Evolutionary conservation across 176 grass and related monocot species (phyloP).

Genomic region (Panicum miliaceum): DNA sequence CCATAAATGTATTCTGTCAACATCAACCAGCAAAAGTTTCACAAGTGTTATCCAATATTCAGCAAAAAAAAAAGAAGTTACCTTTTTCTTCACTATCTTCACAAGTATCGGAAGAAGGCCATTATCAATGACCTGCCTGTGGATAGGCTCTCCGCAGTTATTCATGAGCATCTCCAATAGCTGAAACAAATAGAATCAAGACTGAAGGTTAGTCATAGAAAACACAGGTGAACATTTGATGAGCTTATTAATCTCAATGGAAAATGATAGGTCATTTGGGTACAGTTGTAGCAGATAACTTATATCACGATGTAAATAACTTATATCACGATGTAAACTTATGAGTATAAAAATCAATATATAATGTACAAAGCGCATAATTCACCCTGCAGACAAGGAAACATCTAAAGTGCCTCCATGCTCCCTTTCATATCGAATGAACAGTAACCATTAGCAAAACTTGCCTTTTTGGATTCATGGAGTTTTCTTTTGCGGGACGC

Average conservation of each 20-base stretch:
- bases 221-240: neutral
- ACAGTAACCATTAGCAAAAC: neutral
- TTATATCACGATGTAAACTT: neutral
- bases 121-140: slow-evolving; percentile 86
- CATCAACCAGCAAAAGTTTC: slow-evolving; percentile 28
- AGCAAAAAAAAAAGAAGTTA: slow-evolving; percentile 42
- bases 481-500: neutral
- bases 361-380: slow-evolving; percentile 1
- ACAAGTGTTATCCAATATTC: slow-evolving; percentile 29
- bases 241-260: neutral
- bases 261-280: slow-evolving; percentile 22
- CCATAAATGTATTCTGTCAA: slow-evolving; percentile 31
- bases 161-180: slow-evolving; percentile 97
- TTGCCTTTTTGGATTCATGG: neutral
- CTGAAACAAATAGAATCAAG: slow-evolving; percentile 57
- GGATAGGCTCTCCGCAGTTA: slow-evolving; percentile 92
- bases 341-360: neutral
- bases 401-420: slow-evolving; percentile 13
- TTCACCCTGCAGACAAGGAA: slow-evolving; percentile 7
- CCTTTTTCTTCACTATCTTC: slow-evolving; percentile 99
- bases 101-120: slow-evolving; percentile 81
- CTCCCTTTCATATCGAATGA: slow-evolving; percentile 6
- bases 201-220: slow-evolving; percentile 1
- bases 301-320: neutral
- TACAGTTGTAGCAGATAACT: neutral